These are phyloP conservation scores for Starmerella gropengiesseri DNA, from an alignment of 805 yeast species.

Conservation along the genomic window DNA sequence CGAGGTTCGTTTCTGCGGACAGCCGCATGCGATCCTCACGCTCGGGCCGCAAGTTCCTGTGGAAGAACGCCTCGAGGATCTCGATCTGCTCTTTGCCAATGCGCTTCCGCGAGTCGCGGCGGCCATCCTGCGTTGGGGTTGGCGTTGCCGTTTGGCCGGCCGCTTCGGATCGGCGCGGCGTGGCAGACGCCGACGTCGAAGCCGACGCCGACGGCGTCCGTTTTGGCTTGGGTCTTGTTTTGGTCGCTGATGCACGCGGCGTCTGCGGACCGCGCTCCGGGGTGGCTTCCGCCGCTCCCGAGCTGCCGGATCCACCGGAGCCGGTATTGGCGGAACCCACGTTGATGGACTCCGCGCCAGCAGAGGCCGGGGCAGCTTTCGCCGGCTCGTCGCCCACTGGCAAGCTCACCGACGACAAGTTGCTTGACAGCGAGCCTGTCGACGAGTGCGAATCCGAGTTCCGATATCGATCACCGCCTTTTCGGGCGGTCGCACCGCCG, in stretches of 20 bases:
- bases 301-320: too few relatives aligned
- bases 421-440: constrained; percentile 1
- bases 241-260: constrained; percentile 1
- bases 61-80: constrained; percentile 57
- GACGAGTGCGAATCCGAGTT: background rate
- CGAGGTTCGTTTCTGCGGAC: constrained; percentile 61
- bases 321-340: too few relatives aligned
- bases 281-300: background rate
- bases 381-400: background rate
- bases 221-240: background rate
- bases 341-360: too few relatives aligned
- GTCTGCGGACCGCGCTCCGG: constrained; percentile 4
- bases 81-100: constrained; percentile 33
- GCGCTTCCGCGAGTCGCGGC: constrained; percentile 22
- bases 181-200: too few relatives aligned
- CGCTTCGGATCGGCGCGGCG: background rate
- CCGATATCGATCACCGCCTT: background rate
- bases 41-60: constrained; percentile 62
- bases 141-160: background rate
- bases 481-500: too few relatives aligned
- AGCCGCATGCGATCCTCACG: constrained; percentile 60
- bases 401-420: background rate
- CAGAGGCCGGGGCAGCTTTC: too few relatives aligned
- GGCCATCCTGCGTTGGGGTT: constrained; percentile 8
- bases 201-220: constrained; percentile 1